Percentiles rank a stretch among this genome's conserved stretches.
These are phyloP conservation scores for Aspergillus clavatus DNA, from an alignment of 2,329 filamentous ascomycete genomes.

Conservation along the genomic window DNA sequence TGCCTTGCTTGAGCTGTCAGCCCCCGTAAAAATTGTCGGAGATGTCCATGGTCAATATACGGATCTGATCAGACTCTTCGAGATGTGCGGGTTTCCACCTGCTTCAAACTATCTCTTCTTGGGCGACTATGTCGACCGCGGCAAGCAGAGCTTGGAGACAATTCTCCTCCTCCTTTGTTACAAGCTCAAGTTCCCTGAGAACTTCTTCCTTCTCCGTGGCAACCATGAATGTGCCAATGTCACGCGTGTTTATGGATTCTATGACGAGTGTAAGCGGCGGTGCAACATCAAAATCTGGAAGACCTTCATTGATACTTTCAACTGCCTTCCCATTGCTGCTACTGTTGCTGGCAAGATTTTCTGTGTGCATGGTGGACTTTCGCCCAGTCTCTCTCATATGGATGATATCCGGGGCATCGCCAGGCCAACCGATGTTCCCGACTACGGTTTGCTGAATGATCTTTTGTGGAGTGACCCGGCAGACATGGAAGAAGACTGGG, in stretches of 20 bases:
- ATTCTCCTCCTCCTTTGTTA: conserved; percentile 91
- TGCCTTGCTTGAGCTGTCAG: conserved; percentile 82
- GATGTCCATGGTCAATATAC: conserved; percentile 97
- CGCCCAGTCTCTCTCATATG: conserved; percentile 90
- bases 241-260: conserved; percentile 93
- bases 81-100: conserved; percentile 96
- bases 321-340: conserved; percentile 89
- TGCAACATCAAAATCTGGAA: conserved; percentile 99
- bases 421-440: conserved; percentile 91
- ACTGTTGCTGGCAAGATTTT: conserved; percentile 98
- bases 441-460: conserved; percentile 93
- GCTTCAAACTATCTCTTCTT: conserved; percentile 89
- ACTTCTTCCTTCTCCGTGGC: conserved; percentile 90
- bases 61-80: conserved; percentile 92
- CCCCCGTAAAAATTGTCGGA: conserved; percentile 95
- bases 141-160: conserved; percentile 92
- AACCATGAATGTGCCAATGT: conserved; percentile 98
- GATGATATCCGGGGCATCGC: conserved; percentile 96
- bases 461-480: conserved; percentile 96
- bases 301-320: conserved; percentile 95
- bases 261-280: conserved; percentile 94
- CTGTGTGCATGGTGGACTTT: conserved; percentile 91
- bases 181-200: conserved; percentile 95
- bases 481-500: conserved; percentile 97
- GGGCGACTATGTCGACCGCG: conserved; percentile 93